Evolutionary conservation across 805 yeast genomes (phyloP), one percentile per base, ranked within the genome.

Genomic region (Candida methanosorbosa): DNA sequence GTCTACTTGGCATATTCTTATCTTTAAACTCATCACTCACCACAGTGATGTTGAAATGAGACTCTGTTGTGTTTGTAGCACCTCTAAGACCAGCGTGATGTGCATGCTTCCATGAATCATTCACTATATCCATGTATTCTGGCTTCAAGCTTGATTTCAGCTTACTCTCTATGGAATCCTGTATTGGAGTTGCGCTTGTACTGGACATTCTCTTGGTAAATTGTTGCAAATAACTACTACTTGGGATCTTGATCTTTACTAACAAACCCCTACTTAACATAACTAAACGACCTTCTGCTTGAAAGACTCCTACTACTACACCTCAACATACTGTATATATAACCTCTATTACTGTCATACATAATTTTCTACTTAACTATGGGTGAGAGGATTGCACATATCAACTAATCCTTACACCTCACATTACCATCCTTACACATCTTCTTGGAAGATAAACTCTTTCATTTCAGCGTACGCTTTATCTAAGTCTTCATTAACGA

Each of bases 401-500:
- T n/a, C n/a, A n/a, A 21, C 8, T 9, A 8, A 21, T 21, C 23
- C 23, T 21, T 21, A 21, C 23, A 21, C 23, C 23, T 21, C 23
- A 21, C n/a, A 21, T 21, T 11, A 11, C 8, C 11, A 21, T 21
- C 23, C 8, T 11, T 38, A 49, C 18, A 48, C 46, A 8, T 46
- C 36, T 45, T 59, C 61, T 20, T 61, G 66, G 44, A 83, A 67
- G 42, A 88, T 79, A 55, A 86, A 92, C 28, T 68, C 74, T 62
- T 77, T 84, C 54, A 92, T 73, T 60, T 88, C 84, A 25, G 49
- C 49, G 64, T 92, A 92, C 16, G 97, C 96, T 56, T 68, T 78
- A 21, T 92, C 95, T 46, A 92, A 71, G 51, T 90, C 86, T 51
- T 88, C 97, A 56, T 92, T 92, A 48, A 92, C 88, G 46, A 92